These are phyloP conservation scores for Globisporangium spiculum DNA, from an alignment of 352 stramenopile species.

Conservation along the genomic window DNA sequence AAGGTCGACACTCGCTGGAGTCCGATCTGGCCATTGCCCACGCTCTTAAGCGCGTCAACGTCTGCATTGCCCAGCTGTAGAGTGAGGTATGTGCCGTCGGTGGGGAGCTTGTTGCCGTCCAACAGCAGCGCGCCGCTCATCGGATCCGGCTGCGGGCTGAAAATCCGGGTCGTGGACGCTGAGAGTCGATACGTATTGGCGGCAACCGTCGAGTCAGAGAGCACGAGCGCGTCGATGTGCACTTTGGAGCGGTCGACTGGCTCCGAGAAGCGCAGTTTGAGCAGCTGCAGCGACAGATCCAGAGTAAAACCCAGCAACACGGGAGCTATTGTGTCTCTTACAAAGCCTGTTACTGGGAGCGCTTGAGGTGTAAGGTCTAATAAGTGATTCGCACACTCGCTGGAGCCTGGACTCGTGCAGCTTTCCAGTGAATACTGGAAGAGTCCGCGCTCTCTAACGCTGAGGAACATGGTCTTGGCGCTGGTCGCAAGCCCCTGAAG, in stretches of 20 bases:
- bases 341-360: constrained; percentile 39
- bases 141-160: constrained; percentile 44
- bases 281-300: constrained; percentile 44
- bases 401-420: constrained; percentile 32
- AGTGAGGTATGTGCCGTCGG: constrained; percentile 61
- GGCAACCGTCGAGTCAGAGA: constrained; percentile 38
- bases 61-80: constrained; percentile 47
- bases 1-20: constrained; percentile 48
- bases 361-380: constrained; percentile 22
- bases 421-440: constrained; percentile 51
- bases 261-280: constrained; percentile 74
- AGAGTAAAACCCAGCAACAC: constrained; percentile 54
- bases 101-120: constrained; percentile 45
- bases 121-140: constrained; percentile 39
- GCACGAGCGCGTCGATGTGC: constrained; percentile 30
- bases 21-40: constrained; percentile 53
- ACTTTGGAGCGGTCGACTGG: constrained; percentile 42
- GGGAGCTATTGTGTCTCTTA: constrained; percentile 38
- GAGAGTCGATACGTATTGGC: constrained; percentile 42
- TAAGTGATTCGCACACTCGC: constrained; percentile 26
- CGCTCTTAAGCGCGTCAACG: constrained; percentile 26
- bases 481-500: constrained; percentile 27
- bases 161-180: constrained; percentile 33
- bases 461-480: constrained; percentile 32
- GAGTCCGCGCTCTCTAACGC: constrained; percentile 17